Base-by-base conservation (phyloP, 306 rosid species). In the Argentina anserina region DNA sequence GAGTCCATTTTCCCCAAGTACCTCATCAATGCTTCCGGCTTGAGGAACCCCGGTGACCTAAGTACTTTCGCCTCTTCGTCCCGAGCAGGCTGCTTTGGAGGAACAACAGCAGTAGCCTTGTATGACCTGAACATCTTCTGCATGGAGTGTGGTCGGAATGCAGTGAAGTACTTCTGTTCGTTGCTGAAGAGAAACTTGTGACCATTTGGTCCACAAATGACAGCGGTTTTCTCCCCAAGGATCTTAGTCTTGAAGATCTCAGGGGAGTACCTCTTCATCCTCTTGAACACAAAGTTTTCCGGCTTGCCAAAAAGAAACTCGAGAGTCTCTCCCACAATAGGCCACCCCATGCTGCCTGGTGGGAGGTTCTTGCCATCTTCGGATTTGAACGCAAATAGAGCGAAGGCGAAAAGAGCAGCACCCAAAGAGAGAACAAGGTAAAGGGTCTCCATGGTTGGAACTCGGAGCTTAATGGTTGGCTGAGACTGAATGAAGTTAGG, bases 311-410 rank as follows among this genome's bases (percentile, higher is more conserved):
- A 89, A 43, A 84, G 61, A 72, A 89, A 71, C 75, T 83, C 88
- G 34, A 76, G 58, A 25, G 86, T 76, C 60, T 87, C 96, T 4
- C 90, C 90, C 28, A 85, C 42, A 23, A 87, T n/a, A 3, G 92
- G 92, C 87, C 84, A 89, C 7, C 92, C 96, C 78, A 85, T 77
- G 61, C 76, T 86, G 31, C 90, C 91, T 7, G 87, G 95, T 25
- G 95, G 95, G 23, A 87, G 81, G 65, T 28, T 81, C 70, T 80
- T 78, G 21, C 67, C 31, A 37, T 12, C 65, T 39, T 25, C 8
- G 9, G 8, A 37, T 45, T 65, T 69, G 37, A 67, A 71, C 6
- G 75, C 67, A 29, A 71, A 71, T 55, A 71, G 61, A 5, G 7
- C 13, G 28, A 71, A 28, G n/a, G 75, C 56, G 1, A 71, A 42